These are phyloP conservation scores for Fusarium clavum DNA, from an alignment of 2,329 filamentous ascomycete genomes.

Conservation along the genomic window DNA sequence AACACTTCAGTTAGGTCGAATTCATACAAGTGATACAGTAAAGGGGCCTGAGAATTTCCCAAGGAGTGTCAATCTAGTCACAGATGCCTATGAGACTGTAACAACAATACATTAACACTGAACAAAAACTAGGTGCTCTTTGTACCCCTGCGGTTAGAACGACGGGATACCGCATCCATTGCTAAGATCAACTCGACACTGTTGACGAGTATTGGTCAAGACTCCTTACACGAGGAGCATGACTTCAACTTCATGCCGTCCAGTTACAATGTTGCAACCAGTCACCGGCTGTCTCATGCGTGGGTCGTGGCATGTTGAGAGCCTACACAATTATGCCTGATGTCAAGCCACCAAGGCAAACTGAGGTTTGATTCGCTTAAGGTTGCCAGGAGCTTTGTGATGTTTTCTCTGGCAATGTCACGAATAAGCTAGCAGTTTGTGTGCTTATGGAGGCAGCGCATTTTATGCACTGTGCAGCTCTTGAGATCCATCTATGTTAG, in stretches of 20 bases:
- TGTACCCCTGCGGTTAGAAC: slow-evolving; percentile 2
- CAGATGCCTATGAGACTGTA: background rate
- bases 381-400: background rate
- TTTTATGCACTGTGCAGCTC: background rate
- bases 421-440: background rate
- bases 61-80: background rate
- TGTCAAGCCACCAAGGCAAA: slow-evolving; percentile 2
- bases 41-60: background rate
- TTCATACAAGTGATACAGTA: background rate
- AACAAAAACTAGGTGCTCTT: background rate
- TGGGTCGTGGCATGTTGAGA: slow-evolving; percentile 25
- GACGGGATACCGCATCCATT: background rate
- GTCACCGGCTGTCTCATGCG: slow-evolving; percentile 21
- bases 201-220: slow-evolving; percentile 17
- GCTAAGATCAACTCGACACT: background rate
- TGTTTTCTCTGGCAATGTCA: background rate
- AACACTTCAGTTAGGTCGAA: background rate
- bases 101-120: background rate
- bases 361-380: background rate
- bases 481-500: background rate
- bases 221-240: slow-evolving; percentile 3
- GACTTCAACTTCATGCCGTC: background rate
- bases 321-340: slow-evolving; percentile 15
- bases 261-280: slow-evolving; percentile 5
- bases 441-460: background rate